These are phyloP conservation scores for Cinchona pubescens DNA, from an alignment of 257 asterid genomes.

Conservation along the genomic window DNA sequence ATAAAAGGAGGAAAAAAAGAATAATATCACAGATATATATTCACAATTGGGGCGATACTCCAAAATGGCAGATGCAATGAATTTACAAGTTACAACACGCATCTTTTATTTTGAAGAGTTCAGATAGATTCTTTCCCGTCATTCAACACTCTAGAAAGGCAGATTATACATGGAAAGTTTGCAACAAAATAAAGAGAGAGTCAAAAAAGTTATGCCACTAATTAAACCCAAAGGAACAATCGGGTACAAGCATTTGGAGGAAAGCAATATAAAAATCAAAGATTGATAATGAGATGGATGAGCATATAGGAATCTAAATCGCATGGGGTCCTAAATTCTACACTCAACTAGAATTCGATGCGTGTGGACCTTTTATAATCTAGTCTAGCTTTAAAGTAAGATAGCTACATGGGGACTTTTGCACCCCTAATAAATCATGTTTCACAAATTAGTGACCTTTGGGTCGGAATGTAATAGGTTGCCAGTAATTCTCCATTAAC, in stretches of 20 bases:
- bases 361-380: neutral
- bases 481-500: too few species aligned
- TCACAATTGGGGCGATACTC: neutral
- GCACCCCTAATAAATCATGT: neutral
- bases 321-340: neutral
- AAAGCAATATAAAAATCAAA: neutral
- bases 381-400: neutral
- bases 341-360: neutral
- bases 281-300: neutral
- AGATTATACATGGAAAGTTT: neutral
- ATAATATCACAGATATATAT: neutral
- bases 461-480: too few species aligned
- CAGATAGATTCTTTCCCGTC: neutral
- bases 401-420: neutral
- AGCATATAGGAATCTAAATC: neutral
- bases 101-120: neutral
- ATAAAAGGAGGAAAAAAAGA: too few species aligned
- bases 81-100: neutral
- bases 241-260: neutral
- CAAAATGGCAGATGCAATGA: neutral
- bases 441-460: neutral
- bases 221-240: neutral
- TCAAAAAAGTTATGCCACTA: slow-evolving; percentile 1
- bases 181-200: neutral
- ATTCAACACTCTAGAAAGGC: neutral